Conservation (phyloP, 192 early-diverging fungal genomes). For the Coemansia asiatica region DNA sequence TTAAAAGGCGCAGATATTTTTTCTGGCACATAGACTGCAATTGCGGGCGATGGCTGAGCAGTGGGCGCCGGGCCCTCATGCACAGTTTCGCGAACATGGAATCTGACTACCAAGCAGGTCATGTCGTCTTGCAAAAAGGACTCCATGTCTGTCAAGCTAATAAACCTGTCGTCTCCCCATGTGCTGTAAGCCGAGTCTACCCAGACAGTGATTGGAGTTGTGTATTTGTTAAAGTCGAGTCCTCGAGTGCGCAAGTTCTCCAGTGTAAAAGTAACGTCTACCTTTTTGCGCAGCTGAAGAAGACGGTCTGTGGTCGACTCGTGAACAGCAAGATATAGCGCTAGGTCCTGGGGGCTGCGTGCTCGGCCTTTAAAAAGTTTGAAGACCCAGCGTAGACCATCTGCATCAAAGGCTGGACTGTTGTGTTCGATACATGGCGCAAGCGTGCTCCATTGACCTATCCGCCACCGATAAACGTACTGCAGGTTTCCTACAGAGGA, state of each 20-base stretch:
- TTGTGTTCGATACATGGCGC: slow-evolving; percentile 53
- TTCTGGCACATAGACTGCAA: slow-evolving; percentile 49
- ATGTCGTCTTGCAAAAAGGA: slow-evolving; percentile 43
- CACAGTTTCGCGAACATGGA: slow-evolving; percentile 49
- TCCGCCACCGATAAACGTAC: slow-evolving; percentile 57
- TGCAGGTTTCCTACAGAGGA: slow-evolving; percentile 25
- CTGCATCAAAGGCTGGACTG: slow-evolving; percentile 51
- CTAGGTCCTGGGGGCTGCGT: slow-evolving; percentile 44
- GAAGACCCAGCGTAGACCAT: slow-evolving; percentile 53
- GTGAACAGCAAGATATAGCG: slow-evolving; percentile 46
- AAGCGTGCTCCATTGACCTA: slow-evolving; percentile 52
- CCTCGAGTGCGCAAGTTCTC: slow-evolving; percentile 40
- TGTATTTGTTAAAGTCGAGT: slow-evolving; percentile 50
- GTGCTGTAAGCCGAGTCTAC: slow-evolving; percentile 52
- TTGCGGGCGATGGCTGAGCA: slow-evolving; percentile 39
- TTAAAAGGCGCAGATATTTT: slow-evolving; percentile 51
- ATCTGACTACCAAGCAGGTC: slow-evolving; percentile 42
- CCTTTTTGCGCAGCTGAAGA: slow-evolving; percentile 30
- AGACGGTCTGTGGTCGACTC: slow-evolving; percentile 33
- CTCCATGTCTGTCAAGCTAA: slow-evolving; percentile 33
- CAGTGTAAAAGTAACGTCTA: slow-evolving; percentile 44
- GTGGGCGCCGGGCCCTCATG: slow-evolving; percentile 21
- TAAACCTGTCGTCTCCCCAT: slow-evolving; percentile 50
- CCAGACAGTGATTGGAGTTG: slow-evolving; percentile 51
- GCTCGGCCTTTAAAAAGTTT: slow-evolving; percentile 54